Conservation (phyloP, 345 rosid genomes). For the Dimocarpus longan region DNA sequence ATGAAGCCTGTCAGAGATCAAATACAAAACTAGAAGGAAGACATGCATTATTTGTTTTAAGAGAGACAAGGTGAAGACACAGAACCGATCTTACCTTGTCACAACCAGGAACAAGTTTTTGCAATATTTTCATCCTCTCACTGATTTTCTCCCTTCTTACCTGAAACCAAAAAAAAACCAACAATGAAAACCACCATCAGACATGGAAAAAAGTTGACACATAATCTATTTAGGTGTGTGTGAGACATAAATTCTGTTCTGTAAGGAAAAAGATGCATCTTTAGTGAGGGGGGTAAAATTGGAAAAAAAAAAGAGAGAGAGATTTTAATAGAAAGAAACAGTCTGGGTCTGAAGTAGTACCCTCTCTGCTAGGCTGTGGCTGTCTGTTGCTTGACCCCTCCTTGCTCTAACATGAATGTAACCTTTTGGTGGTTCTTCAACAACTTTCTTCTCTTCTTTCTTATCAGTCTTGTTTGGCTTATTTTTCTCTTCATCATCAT, state of each 20-base stretch:
- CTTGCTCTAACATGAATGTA: conserved; percentile 87
- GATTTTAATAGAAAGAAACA: neutral
- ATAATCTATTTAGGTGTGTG: neutral
- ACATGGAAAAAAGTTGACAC: neutral
- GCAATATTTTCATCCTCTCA: conserved; percentile 66
- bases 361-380: conserved; percentile 85
- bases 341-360: conserved; percentile 29
- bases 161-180: conserved; percentile 33
- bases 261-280: neutral
- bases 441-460: conserved; percentile 29
- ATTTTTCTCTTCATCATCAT: conserved; percentile 28
- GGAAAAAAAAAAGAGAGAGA: neutral
- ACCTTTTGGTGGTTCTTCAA: conserved; percentile 51
- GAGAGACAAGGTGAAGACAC: conserved; percentile 18
- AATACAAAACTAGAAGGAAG: neutral
- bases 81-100: conserved; percentile 52
- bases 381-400: conserved; percentile 82
- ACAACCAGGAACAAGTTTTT: conserved; percentile 79
- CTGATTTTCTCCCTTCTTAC: conserved; percentile 80
- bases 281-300: conserved; percentile 4
- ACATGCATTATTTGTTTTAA: neutral
- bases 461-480: conserved; percentile 27
- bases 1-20: conserved; percentile 31
- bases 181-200: neutral
- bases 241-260: too few species aligned